A percentile compares a stretch with the other conserved stretches of the same genome.
Conservation (phyloP, 163 green algal genomes). For the Prototheca cutis region DNA sequence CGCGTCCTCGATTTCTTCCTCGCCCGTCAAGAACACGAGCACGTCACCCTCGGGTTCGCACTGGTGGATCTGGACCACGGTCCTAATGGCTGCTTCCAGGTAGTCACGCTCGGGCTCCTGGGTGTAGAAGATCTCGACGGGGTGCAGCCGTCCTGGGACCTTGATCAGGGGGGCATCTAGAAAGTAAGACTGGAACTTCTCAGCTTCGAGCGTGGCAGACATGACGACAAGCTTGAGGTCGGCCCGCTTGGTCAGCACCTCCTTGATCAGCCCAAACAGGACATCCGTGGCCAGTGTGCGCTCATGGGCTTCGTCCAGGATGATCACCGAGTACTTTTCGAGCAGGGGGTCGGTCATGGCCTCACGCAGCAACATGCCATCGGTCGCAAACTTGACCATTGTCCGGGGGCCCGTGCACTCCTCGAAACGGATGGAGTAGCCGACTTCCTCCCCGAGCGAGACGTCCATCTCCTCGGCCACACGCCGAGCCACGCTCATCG, state of each 20-base stretch:
- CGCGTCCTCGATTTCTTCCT: slow-evolving; percentile 99
- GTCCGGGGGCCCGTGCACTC: slow-evolving; percentile 83
- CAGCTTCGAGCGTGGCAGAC: slow-evolving; percentile 94
- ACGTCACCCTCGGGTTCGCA: slow-evolving; percentile 89
- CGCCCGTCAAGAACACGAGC: slow-evolving; percentile 95
- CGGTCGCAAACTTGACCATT: slow-evolving; percentile 96
- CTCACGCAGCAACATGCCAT: slow-evolving; percentile 98
- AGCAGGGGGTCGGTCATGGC: slow-evolving; percentile 95
- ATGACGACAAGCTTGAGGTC: slow-evolving; percentile 99
- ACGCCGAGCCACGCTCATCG: slow-evolving; percentile 88
- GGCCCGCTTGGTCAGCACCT: slow-evolving; percentile 75
- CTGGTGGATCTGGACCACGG: slow-evolving; percentile 91
- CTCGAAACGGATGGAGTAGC: slow-evolving; percentile 99
- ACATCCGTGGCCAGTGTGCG: slow-evolving; percentile 95
- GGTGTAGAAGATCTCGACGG: slow-evolving; percentile 99
- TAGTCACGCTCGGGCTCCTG: slow-evolving; percentile 97
- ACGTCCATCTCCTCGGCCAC: slow-evolving; percentile 99
- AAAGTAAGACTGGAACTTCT: slow-evolving; percentile 98
- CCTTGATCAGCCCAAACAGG: slow-evolving; percentile 97
- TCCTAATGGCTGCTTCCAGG: slow-evolving; percentile 91
- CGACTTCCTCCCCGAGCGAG: slow-evolving; percentile 91
- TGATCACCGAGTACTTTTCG: slow-evolving; percentile 91
- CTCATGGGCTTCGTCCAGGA: slow-evolving; percentile 98
- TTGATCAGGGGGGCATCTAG: slow-evolving; percentile 94
- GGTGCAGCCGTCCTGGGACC: slow-evolving; percentile 88